Evolutionary conservation across 2,329 filamentous ascomycete species (phyloP), one percentile per base, ranked within the genome.

Genomic region (Colletotrichum gloeosporioides): DNA sequence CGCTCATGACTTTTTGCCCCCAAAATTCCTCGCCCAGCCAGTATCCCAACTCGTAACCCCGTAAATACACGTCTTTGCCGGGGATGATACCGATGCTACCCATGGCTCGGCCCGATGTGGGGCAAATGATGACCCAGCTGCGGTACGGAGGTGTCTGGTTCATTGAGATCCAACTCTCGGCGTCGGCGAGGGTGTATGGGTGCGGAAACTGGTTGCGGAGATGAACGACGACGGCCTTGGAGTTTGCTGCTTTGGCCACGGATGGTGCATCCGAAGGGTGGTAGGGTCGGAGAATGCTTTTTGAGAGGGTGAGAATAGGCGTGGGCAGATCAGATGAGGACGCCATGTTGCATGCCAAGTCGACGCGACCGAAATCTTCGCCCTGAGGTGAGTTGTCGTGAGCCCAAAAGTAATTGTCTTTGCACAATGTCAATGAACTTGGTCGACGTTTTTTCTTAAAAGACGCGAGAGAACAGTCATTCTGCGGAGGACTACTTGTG

Each of bases 1-100:
- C 87, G 1, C 83, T 85, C 75, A 83, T 85, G 71, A 88, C 83
- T 0, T 89, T 89, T 39, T 82, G 83, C 1, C 89, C 88, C 89
- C 89, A 89, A 64, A 83, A 81, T 9, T 81, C 78, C 49, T 81
- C 82, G 0, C 83, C 85, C 25, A 89, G 39, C 84, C 86, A 90
- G 81, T 90, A 91, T 4, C 89, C 89, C 1, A 91, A 8, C 81
- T 90, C 88, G 78, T 85, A 84, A 4, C 84, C 87, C 64, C 83
- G 82, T 75, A 82, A 85, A 71, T 88, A 83, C 77, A 87, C 82
- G 68, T 88, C 86, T n/a, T 77, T 76, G 7, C 80, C 73, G 5
- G 82, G 77, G 39, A 82, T 81, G 53, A 89, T 78, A 36, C 88
- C 86, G n/a, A 90, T 82, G 73, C 80, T 81, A 62, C 89, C 89